These are phyloP conservation scores for Fusarium pilosicola DNA, from an alignment of 2,329 filamentous ascomycete species.

Conservation along the genomic window DNA sequence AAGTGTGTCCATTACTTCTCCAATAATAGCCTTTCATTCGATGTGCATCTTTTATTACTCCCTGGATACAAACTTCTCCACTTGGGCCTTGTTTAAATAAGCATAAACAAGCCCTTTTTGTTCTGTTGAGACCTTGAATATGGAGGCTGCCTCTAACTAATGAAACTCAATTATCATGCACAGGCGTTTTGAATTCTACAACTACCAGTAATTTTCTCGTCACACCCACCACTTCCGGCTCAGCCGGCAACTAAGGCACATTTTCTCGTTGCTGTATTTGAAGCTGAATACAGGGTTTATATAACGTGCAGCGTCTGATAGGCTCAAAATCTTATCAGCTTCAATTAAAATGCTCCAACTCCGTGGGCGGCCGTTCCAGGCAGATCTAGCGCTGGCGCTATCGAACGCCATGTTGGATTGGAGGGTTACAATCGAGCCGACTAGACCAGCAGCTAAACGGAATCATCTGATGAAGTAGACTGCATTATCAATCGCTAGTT, in stretches of 20 bases:
- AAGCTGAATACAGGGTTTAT: neutral
- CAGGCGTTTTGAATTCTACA: neutral
- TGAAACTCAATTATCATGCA: neutral
- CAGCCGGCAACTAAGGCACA: neutral
- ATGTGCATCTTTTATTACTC: too few relatives aligned
- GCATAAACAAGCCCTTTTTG: too few relatives aligned
- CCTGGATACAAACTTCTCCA: too few relatives aligned
- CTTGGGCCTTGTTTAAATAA: neutral
- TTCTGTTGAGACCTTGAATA: too few relatives aligned
- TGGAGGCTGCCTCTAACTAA: neutral
- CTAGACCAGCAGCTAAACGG: neutral
- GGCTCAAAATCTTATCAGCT: neutral
- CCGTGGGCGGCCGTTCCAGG: neutral
- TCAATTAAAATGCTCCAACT: neutral
- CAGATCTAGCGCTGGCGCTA: neutral
- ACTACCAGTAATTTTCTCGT: neutral
- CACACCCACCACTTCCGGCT: neutral
- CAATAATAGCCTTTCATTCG: too few relatives aligned
- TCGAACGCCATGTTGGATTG: neutral
- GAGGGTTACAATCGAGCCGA: neutral
- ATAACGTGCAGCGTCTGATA: neutral
- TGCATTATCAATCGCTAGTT: neutral
- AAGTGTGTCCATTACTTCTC: too few relatives aligned
- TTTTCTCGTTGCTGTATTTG: accelerated
- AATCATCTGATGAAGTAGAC: neutral